Percentiles rank a stretch among this genome's conserved stretches.
Conservation (phyloP, 2,329 filamentous ascomycete genomes). For the Clarireedia sp. region DNA sequence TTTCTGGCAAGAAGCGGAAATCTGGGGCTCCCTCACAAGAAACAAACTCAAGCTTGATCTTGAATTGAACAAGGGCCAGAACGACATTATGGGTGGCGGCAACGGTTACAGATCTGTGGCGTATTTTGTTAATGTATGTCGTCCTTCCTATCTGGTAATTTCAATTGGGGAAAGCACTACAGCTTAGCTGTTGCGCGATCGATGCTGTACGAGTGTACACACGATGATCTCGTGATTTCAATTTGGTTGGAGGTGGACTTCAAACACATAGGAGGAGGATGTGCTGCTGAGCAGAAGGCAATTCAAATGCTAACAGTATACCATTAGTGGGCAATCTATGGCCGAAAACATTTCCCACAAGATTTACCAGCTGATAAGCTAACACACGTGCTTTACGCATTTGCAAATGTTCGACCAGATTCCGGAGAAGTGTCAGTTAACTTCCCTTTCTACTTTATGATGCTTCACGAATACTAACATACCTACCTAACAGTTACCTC, state of each 20-base stretch:
- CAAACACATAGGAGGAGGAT: no score
- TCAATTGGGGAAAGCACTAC: background rate
- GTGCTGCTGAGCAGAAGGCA: background rate
- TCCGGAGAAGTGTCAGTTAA: slow-evolving; percentile 63
- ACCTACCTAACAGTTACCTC: slow-evolving; percentile 33
- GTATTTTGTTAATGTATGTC: slow-evolving; percentile 35
- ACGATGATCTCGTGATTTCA: background rate
- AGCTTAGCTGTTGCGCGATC: background rate
- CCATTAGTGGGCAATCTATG: slow-evolving; percentile 67
- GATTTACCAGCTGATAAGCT: slow-evolving; percentile 73
- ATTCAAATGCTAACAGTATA: slow-evolving; percentile 15
- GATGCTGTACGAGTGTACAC: slow-evolving; percentile 3
- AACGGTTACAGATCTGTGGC: slow-evolving; percentile 57
- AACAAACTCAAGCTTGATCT: background rate
- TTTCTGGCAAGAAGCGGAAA: slow-evolving; percentile 10
- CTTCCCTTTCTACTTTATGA: background rate
- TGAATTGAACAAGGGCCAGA: background rate
- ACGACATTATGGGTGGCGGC: slow-evolving; percentile 3
- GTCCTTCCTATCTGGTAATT: slow-evolving; percentile 44
- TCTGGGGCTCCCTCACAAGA: background rate
- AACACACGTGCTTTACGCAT: slow-evolving; percentile 84
- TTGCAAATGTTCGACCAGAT: slow-evolving; percentile 76
- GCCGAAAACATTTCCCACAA: slow-evolving; percentile 74
- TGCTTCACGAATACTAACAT: background rate
- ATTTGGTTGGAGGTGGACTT: background rate